Evolutionary conservation across 306 rosid genomes (phyloP).

Genomic region (Trifolium subterraneum): DNA sequence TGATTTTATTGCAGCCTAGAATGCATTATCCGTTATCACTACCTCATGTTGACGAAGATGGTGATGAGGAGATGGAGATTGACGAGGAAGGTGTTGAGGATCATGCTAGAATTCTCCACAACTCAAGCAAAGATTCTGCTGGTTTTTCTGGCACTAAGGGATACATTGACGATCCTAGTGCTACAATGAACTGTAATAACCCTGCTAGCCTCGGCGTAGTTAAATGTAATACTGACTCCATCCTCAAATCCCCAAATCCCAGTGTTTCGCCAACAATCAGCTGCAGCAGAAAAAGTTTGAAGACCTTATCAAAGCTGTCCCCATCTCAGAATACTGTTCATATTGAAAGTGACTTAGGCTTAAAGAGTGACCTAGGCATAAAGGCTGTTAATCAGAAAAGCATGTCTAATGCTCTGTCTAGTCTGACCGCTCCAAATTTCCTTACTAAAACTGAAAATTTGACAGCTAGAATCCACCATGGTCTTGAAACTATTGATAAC

Average conservation of each 20-base stretch:
- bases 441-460: slow-evolving; percentile 61
- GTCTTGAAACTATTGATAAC: slow-evolving; percentile 72
- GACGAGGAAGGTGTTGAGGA: slow-evolving; percentile 89
- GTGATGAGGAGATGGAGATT: slow-evolving; percentile 96
- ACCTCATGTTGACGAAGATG: slow-evolving; percentile 69
- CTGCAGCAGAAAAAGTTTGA: slow-evolving; percentile 89
- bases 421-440: slow-evolving; percentile 52
- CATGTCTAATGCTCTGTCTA: slow-evolving; percentile 47
- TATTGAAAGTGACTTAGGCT: slow-evolving; percentile 41
- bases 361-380: slow-evolving; percentile 42
- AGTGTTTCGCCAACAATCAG: slow-evolving; percentile 75
- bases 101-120: slow-evolving; percentile 23
- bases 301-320: slow-evolving; percentile 67
- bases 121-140: slow-evolving; percentile 45
- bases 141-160: slow-evolving; percentile 47
- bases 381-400: slow-evolving; percentile 42
- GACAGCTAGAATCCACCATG: slow-evolving; percentile 77
- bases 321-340: slow-evolving; percentile 66
- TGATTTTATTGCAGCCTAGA: slow-evolving; percentile 63
- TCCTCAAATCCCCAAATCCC: slow-evolving; percentile 67
- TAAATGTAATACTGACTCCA: slow-evolving; percentile 54
- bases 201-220: slow-evolving; percentile 53
- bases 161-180: slow-evolving; percentile 47
- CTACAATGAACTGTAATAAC: slow-evolving; percentile 54
- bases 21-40: slow-evolving; percentile 52